A percentile compares a stretch with the other conserved stretches of the same genome.
Conservation (phyloP, 2,329 filamentous ascomycete genomes). For the Fusarium sp. region DNA sequence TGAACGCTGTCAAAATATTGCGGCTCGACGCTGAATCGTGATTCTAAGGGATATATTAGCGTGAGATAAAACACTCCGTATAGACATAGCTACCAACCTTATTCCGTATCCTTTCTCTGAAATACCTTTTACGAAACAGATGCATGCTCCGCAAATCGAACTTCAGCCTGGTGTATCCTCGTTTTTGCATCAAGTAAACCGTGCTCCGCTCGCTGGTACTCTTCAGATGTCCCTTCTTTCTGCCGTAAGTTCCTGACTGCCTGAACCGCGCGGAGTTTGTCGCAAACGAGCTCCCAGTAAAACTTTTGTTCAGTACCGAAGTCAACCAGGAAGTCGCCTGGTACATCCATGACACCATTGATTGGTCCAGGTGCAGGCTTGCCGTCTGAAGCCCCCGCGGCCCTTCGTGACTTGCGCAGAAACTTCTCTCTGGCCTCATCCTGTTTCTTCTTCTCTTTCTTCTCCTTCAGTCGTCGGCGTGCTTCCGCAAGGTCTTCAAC, state of each 20-base stretch:
- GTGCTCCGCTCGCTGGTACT: conserved; percentile 44
- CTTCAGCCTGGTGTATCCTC: conserved; percentile 50
- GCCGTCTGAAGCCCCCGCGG: conserved; percentile 40
- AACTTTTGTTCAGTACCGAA: conserved; percentile 44
- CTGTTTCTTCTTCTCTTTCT: conserved; percentile 52
- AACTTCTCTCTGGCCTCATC: conserved; percentile 43
- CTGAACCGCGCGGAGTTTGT: conserved; percentile 53
- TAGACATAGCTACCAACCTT: conserved; percentile 33
- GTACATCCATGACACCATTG: conserved; percentile 49
- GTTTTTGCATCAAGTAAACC: conserved; percentile 44
- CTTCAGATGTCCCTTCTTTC: conserved; percentile 37
- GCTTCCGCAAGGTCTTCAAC: conserved; percentile 51
- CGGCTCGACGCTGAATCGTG: conserved; percentile 41
- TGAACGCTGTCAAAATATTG: conserved; percentile 66
- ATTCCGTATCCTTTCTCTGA: conserved; percentile 5
- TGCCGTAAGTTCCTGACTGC: conserved; percentile 46
- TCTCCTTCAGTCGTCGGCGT: conserved; percentile 50
- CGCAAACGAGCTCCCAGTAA: conserved; percentile 54
- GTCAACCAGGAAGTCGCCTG: conserved; percentile 48
- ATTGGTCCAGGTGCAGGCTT: conserved; percentile 40
- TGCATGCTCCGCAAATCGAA: conserved; percentile 47
- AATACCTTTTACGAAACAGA: conserved; percentile 11
- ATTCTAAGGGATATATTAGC: conserved; percentile 34
- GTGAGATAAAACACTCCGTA: conserved; percentile 26
- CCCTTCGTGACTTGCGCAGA: conserved; percentile 49